Conservation (phyloP, 179 eudicot species). For the Corrigiola litoralis region DNA sequence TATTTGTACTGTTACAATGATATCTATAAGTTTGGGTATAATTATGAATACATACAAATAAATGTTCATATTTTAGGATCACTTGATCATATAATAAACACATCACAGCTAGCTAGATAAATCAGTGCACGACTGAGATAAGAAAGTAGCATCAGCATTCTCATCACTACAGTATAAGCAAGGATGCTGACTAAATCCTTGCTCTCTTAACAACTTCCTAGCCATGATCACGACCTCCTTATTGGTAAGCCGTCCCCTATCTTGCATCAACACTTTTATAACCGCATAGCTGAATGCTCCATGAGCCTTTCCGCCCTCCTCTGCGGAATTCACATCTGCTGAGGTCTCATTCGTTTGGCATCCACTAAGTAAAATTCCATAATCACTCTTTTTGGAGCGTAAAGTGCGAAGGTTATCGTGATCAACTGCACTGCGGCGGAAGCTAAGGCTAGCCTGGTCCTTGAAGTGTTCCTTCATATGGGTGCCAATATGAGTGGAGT, state of each 20-base stretch:
- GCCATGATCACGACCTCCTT: constrained; percentile 46
- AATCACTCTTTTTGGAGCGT: constrained; percentile 26
- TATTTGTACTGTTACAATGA: too few species aligned
- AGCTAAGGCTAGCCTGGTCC: constrained; percentile 43
- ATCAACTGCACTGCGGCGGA: constrained; percentile 21
- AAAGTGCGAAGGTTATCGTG: constrained; percentile 13
- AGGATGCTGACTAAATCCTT: constrained; percentile 52
- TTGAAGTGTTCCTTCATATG: constrained; percentile 46
- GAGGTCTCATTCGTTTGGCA: constrained; percentile 59
- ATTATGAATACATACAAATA: too few species aligned
- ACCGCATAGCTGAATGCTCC: constrained; percentile 68
- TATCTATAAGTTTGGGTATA: too few species aligned
- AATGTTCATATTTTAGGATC: too few species aligned
- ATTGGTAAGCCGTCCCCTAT: constrained; percentile 30
- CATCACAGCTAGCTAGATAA: too few species aligned
- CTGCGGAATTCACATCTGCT: constrained; percentile 34
- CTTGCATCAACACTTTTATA: constrained; percentile 40
- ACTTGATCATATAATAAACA: too few species aligned
- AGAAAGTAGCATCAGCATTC: constrained; percentile 48
- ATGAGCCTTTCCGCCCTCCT: constrained; percentile 26
- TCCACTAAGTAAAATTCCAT: constrained; percentile 60
- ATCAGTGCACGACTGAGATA: constrained; percentile 20
- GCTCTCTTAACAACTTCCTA: constrained; percentile 30
- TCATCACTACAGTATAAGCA: constrained; percentile 68
- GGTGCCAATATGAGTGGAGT: constrained; percentile 34